Evolutionary conservation across 768 basidiomycete genomes (phyloP).

Genomic region (Cubamyces sp.): DNA sequence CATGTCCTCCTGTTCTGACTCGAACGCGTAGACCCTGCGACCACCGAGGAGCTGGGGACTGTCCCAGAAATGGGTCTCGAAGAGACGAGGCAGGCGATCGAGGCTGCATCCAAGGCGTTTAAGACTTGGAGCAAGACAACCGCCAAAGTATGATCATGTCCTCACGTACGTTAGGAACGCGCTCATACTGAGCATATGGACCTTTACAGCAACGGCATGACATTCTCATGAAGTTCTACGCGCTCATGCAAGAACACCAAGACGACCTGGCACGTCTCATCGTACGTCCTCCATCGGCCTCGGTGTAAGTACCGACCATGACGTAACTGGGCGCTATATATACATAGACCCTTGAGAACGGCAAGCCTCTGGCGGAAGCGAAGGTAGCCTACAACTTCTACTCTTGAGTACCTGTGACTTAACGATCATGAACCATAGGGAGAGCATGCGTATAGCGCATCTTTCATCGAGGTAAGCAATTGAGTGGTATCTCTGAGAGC

Average conservation of each 20-base stretch:
- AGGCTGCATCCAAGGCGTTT: slow-evolving; percentile 80
- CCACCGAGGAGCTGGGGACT: slow-evolving; percentile 77
- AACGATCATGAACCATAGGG: slow-evolving; percentile 46
- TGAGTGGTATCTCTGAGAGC: slow-evolving; percentile 26
- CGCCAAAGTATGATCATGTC: slow-evolving; percentile 63
- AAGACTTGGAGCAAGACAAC: slow-evolving; percentile 86
- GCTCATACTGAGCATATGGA: neutral
- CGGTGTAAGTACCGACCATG: neutral
- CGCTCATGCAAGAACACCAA: slow-evolving; percentile 78
- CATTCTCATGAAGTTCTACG: slow-evolving; percentile 76
- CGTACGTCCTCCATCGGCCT: slow-evolving; percentile 46
- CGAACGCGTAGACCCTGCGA: slow-evolving; percentile 76
- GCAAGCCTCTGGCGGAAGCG: slow-evolving; percentile 85
- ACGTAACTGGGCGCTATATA: neutral
- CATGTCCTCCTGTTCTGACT: neutral
- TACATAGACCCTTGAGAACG: slow-evolving; percentile 88
- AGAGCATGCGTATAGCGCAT: slow-evolving; percentile 85
- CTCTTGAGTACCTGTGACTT: neutral
- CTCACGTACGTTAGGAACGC: neutral
- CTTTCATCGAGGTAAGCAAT: slow-evolving; percentile 72
- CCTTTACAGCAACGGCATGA: slow-evolving; percentile 73
- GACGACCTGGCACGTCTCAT: slow-evolving; percentile 90
- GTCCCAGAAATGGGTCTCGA: slow-evolving; percentile 88
- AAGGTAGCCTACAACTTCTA: slow-evolving; percentile 50
- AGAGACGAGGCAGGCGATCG: slow-evolving; percentile 85